phyloP scores from a whole-genome alignment of 139 green algal genomes.

The Tetratostichococcus sp. region DNA sequence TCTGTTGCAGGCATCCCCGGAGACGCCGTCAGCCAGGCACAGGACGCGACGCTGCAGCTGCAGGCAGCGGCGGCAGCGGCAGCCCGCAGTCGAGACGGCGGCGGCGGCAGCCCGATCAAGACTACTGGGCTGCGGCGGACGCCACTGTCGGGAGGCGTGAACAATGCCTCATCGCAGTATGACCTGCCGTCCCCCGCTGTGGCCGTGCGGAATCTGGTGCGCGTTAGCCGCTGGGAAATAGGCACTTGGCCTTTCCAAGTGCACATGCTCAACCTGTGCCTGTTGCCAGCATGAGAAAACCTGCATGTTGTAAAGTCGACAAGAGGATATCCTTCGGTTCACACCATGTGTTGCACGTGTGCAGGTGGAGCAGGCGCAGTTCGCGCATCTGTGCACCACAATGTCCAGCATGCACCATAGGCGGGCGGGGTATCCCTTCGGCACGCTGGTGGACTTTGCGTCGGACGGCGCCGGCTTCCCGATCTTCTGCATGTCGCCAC shows the following conservation, averaged over 20 bases:
- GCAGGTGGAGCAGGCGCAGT: conserved; percentile 75
- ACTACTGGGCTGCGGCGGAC: conserved; percentile 64
- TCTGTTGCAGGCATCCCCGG: background rate
- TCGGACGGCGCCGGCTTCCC: conserved; percentile 84
- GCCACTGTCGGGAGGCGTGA: conserved; percentile 77
- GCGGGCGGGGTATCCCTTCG: conserved; percentile 93
- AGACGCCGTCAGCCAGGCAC: background rate
- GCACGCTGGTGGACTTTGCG: conserved; percentile 94
- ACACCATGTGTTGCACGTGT: no score
- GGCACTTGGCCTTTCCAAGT: no score
- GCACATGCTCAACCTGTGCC: no score
- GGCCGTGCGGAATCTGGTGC: conserved; percentile 57
- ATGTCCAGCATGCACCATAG: conserved; percentile 98
- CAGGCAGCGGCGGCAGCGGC: background rate
- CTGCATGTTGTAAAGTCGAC: no score
- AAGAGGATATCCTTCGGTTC: no score
- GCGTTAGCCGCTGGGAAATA: background rate
- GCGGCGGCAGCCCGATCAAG: conserved; percentile 21
- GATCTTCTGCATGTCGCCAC: conserved; percentile 72
- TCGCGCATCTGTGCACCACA: conserved; percentile 91
- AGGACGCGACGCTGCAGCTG: background rate
- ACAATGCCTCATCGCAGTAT: conserved; percentile 78
- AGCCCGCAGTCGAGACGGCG: background rate
- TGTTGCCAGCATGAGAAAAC: no score
- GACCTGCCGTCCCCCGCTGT: conserved; percentile 80